Evolutionary conservation across 352 stramenopile genomes (phyloP), one percentile per base, ranked within the genome.

Genomic region (Pythium aristosporum): DNA sequence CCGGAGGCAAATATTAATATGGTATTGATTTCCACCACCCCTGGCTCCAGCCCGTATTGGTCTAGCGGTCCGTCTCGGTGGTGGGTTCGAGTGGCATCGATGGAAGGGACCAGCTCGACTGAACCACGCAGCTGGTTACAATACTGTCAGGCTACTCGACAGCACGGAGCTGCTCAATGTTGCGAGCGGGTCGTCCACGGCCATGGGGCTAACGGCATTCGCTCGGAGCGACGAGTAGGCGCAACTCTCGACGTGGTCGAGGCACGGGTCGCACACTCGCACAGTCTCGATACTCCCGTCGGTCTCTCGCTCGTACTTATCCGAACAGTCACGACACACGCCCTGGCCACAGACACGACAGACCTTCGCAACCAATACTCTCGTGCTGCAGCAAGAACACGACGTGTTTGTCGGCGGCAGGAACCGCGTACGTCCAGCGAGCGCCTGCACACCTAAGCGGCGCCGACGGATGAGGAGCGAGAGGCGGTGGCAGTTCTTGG

Each of bases 261-360:
- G 69, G 51, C 81, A 90, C 18, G 16, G 43, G 28, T 23, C 43
- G 12, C 43, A 49, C 7, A 49, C 43, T 8, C 43, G 43, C 7
- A 49, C 20, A 2, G 16, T 28, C 3, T 49, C 43, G 5, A 23
- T 28, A 28, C 16, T 15, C 39, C 6, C 5, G 39, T 44, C n/a
- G 1, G 42, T 52, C 41, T 67, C 60, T 10, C 71, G 66, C 32
- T 76, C 66, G 32, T 74, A 58, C 34, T 71, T 72, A 37, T 36
- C 57, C 16, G 67, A 75, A 64, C 82, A 91, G 43, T 61, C 67
- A 42, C 68, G 50, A 52, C 82, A 91, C 20, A 88, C 79, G 41
- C 71, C 60, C 50, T 85, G 84, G 6, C 78, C 78, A 44, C 82
- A 91, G 30, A 91, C 54, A 30, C 81, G 69, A 52, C 82, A 91